Percentiles rank a stretch among this genome's conserved stretches.
phyloP scores from a whole-genome alignment of 768 basidiomycete genomes.

The Tylopilus vinaceipallidus region DNA sequence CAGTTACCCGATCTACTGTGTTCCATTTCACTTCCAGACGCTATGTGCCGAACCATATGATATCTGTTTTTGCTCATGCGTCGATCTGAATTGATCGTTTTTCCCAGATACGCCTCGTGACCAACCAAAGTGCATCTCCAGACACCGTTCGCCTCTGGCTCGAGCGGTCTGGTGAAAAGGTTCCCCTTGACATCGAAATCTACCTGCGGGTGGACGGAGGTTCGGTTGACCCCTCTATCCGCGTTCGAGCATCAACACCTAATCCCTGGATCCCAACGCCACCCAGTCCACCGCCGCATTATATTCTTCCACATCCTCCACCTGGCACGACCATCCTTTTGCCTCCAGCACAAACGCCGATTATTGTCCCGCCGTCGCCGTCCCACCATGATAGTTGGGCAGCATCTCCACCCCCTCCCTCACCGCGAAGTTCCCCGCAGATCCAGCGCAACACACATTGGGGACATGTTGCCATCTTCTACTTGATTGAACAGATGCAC shows the following conservation, averaged over 20 bases:
- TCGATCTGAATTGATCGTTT: conserved; percentile 2
- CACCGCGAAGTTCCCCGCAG: conserved; percentile 29
- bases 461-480: conserved; percentile 80
- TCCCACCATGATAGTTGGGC: conserved; percentile 41
- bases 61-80: neutral
- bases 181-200: conserved; percentile 80
- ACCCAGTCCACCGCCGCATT: conserved; percentile 36
- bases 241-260: conserved; percentile 29
- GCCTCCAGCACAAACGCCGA: conserved; percentile 40
- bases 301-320: conserved; percentile 35
- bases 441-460: conserved; percentile 59
- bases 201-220: conserved; percentile 54
- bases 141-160: conserved; percentile 83
- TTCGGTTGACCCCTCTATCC: conserved; percentile 22
- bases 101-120: conserved; percentile 67
- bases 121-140: conserved; percentile 65
- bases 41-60: neutral
- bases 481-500: conserved; percentile 76
- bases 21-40: neutral
- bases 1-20: neutral
- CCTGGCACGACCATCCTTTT: conserved; percentile 29
- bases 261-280: conserved; percentile 32
- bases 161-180: conserved; percentile 67
- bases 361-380: conserved; percentile 47
- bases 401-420: conserved; percentile 28